Conservation (phyloP, 2,329 filamentous ascomycete genomes). For the Davidsoniella virescens region DNA sequence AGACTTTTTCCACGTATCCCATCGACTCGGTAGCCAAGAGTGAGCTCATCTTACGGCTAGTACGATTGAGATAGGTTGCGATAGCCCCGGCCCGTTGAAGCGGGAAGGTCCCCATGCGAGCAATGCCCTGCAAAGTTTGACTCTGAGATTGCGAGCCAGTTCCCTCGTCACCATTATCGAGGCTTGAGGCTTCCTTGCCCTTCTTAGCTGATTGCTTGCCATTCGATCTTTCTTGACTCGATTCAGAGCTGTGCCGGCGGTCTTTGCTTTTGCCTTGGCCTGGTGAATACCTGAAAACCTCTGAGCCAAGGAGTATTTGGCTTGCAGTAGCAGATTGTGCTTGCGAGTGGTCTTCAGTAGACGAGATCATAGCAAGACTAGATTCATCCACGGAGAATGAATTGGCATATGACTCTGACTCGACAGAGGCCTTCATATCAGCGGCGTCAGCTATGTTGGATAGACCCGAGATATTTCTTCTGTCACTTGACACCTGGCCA, state of each 20-base stretch:
- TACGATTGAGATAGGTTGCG: constrained; percentile 65
- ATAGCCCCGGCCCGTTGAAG: constrained; percentile 70
- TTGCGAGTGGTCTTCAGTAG: constrained; percentile 55
- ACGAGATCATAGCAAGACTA: constrained; percentile 52
- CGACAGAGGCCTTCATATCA: constrained; percentile 46
- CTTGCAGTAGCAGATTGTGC: constrained; percentile 37
- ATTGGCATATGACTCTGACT: constrained; percentile 44
- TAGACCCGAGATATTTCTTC: constrained; percentile 7
- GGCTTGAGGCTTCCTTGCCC: constrained; percentile 13
- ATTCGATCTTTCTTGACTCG: neutral
- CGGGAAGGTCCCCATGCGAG: constrained; percentile 54
- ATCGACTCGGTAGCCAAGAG: constrained; percentile 80
- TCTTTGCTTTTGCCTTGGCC: neutral
- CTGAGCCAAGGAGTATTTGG: constrained; percentile 73
- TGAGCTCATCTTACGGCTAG: constrained; percentile 66
- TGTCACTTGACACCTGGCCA: constrained; percentile 30
- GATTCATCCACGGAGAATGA: constrained; percentile 51
- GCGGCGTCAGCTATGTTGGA: constrained; percentile 23
- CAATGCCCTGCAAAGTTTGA: constrained; percentile 34
- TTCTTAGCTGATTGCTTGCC: neutral
- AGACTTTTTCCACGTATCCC: constrained; percentile 92
- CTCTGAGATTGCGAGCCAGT: constrained; percentile 17
- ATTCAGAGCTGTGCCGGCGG: neutral
- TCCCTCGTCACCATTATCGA: neutral
- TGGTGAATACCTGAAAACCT: constrained; percentile 47